Conservation (phyloP, 306 rosid genomes). For the Glycine tomentella region DNA sequence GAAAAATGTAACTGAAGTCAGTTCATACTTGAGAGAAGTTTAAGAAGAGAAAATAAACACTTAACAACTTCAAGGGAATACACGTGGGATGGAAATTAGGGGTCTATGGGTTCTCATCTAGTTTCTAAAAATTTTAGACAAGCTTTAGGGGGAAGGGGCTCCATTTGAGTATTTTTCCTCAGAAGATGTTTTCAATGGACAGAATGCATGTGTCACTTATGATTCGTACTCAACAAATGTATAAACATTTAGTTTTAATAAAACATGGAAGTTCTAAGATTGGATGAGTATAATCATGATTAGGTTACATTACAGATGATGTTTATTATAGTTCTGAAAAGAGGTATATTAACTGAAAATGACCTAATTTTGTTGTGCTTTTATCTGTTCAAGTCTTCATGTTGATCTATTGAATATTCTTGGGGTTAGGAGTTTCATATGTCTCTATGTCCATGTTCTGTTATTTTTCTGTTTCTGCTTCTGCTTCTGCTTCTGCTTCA, state of each 20-base stretch:
- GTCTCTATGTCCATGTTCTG: not conserved
- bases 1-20: not conserved
- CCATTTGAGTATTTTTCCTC: conserved; percentile 7
- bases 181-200: not conserved
- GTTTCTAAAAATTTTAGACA: not conserved
- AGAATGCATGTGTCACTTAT: conserved; percentile 16
- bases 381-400: not conserved
- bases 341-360: conserved; percentile 8
- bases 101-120: not conserved
- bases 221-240: not conserved
- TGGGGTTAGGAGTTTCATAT: conserved; percentile 4
- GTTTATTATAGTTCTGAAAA: conserved; percentile 20
- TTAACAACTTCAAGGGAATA: conserved; percentile 2
- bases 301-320: conserved; percentile 13
- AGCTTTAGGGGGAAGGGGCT: not conserved
- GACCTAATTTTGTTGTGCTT: not conserved
- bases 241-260: not conserved
- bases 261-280: conserved; percentile 8
- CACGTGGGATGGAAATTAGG: not conserved
- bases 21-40: not conserved
- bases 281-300: conserved; percentile 12
- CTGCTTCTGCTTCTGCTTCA: too few species aligned
- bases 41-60: not conserved
- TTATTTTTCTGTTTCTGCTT: conserved; percentile 24
- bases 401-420: conserved; percentile 21